Evolutionary conservation across 441 rosid genomes (phyloP).

Genomic region (Sinapis alba): DNA sequence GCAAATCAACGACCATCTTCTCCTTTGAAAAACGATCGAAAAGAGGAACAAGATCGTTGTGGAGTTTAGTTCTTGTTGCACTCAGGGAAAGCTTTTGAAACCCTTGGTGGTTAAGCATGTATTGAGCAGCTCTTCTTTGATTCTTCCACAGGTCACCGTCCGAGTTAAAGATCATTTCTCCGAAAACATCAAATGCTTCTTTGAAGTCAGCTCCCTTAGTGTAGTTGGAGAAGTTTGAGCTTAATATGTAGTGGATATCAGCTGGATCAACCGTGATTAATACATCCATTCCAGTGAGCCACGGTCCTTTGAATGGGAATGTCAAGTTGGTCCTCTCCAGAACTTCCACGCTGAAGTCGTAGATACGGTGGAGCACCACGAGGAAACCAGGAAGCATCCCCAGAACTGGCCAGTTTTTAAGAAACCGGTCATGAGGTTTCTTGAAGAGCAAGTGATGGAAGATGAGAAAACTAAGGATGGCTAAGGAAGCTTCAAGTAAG

Average conservation of each 20-base stretch:
- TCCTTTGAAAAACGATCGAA: constrained; percentile 28
- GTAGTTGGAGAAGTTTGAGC: constrained; percentile 43
- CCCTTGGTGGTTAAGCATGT: constrained; percentile 36
- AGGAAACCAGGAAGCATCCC: constrained; percentile 47
- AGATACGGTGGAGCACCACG: constrained; percentile 29
- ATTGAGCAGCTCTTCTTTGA: constrained; percentile 43
- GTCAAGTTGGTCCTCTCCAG: constrained; percentile 16
- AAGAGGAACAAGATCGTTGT: constrained; percentile 42
- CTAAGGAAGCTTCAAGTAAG: constrained; percentile 15
- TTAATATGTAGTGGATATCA: constrained; percentile 43
- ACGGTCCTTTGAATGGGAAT: constrained; percentile 40
- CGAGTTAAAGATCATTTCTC: constrained; percentile 49
- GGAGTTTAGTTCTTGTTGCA: constrained; percentile 31
- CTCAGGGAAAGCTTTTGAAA: constrained; percentile 43
- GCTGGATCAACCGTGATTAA: constrained; percentile 40
- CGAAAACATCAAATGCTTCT: constrained; percentile 49
- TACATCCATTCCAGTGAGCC: constrained; percentile 32
- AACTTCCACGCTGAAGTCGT: constrained; percentile 31
- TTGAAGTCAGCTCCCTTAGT: constrained; percentile 55
- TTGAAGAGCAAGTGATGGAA: constrained; percentile 10
- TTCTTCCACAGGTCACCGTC: constrained; percentile 49
- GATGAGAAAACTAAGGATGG: constrained; percentile 16
- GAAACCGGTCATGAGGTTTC: constrained; percentile 27
- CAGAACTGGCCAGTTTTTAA: constrained; percentile 39
- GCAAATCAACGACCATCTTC: constrained; percentile 43